These are phyloP conservation scores for Beauveria bassiana DNA, from an alignment of 2,329 filamentous ascomycete species.

Conservation along the genomic window DNA sequence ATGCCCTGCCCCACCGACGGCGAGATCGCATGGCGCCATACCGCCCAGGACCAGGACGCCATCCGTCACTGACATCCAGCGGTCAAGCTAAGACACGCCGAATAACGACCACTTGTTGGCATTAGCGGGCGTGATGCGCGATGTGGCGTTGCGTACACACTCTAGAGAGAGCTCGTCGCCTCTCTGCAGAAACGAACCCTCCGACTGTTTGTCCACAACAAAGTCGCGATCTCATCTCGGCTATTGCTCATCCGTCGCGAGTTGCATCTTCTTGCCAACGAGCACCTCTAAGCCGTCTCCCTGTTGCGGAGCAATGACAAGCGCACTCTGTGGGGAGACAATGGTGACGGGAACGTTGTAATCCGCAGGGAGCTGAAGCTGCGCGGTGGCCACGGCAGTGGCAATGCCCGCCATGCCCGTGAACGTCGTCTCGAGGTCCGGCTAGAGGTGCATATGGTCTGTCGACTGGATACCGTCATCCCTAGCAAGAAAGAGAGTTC, in stretches of 20 bases:
- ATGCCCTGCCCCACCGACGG: constrained; percentile 39
- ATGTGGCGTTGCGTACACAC: constrained; percentile 27
- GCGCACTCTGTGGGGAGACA: constrained; percentile 36
- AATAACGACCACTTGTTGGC: constrained; percentile 45
- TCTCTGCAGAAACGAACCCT: constrained; percentile 23
- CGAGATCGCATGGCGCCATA: constrained; percentile 40
- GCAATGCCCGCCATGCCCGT: constrained; percentile 37
- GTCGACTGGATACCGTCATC: constrained; percentile 54
- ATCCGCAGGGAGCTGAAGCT: constrained; percentile 26
- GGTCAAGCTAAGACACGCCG: constrained; percentile 36
- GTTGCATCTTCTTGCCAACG: constrained; percentile 36
- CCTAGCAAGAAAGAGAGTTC: constrained; percentile 41
- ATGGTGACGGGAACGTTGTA: constrained; percentile 37
- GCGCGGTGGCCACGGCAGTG: constrained; percentile 25
- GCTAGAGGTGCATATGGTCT: constrained; percentile 43
- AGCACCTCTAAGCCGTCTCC: constrained; percentile 40
- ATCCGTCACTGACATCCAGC: constrained; percentile 31
- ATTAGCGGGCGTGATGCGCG: constrained; percentile 20
- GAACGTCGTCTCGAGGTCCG: constrained; percentile 40
- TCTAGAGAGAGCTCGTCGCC: constrained; percentile 29
- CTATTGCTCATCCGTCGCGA: constrained; percentile 25
- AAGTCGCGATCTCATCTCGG: constrained; percentile 34
- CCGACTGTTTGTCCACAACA: constrained; percentile 29
- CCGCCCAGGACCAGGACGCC: constrained; percentile 40
- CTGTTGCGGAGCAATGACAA: constrained; percentile 42